Percentiles rank a stretch among this genome's conserved stretches.
These are phyloP conservation scores for Trichoderma guizhouense DNA, from an alignment of 2,329 filamentous ascomycete species.

Conservation along the genomic window DNA sequence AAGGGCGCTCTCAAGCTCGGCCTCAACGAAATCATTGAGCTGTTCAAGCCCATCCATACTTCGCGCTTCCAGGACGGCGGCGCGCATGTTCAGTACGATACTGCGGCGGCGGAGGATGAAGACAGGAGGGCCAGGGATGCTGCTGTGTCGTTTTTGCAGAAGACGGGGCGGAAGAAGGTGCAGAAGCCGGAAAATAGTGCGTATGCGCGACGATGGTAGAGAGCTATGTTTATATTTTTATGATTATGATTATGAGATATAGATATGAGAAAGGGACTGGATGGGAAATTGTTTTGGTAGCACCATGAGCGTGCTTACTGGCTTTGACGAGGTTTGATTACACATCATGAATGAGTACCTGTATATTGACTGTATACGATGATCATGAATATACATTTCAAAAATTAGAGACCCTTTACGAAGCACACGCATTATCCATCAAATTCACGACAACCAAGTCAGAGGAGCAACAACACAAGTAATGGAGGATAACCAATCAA, in stretches of 20 bases:
- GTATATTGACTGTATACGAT: background rate
- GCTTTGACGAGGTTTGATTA: background rate
- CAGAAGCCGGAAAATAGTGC: constrained; percentile 37
- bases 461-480: background rate
- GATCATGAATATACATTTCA: background rate
- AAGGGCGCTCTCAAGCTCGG: constrained; percentile 76
- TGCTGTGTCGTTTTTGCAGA: constrained; percentile 26
- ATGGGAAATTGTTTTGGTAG: background rate
- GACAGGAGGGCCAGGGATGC: constrained; percentile 25
- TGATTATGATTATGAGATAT: background rate
- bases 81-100: background rate
- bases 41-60: constrained; percentile 67
- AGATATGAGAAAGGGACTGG: background rate
- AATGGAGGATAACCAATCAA: background rate
- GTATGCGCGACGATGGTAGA: constrained; percentile 42
- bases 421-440: background rate
- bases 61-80: background rate
- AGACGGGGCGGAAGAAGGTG: constrained; percentile 23
- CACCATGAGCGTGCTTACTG: background rate
- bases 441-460: background rate
- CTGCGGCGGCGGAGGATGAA: constrained; percentile 18
- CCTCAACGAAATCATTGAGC: constrained; percentile 86
- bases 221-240: background rate
- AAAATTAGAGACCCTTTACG: background rate
- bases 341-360: background rate